Evolutionary conservation across 441 rosid genomes (phyloP), one percentile per base, ranked within the genome.

Genomic region (Capsella rubella): DNA sequence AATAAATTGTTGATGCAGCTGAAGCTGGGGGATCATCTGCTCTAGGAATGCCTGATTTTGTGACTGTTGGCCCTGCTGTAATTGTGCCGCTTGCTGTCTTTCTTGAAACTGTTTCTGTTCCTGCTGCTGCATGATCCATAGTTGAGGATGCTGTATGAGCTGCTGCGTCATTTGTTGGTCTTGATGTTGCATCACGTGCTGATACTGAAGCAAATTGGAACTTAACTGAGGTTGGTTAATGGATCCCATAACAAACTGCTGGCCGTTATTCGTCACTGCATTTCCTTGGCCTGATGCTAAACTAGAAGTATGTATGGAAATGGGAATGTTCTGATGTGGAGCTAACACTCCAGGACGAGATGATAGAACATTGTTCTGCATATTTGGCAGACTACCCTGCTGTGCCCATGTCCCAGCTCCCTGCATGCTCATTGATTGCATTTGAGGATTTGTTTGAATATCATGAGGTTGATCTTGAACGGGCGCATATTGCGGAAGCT

Each of bases 131-230:
- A 79, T 76, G 90, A 60, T 85, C 25, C 25, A 21, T 21, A 1
- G 91, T 21, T 84, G 91, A n/a, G 60, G 25, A 55, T 85, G 90
- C 67, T 87, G 97, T 75, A 91, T 85, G 32, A 69, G 25, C 25
- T 21, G 25, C 25, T 21, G n/a, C 78, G 83, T 45, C 81, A 88
- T 72, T 71, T 84, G 89, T 45, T 83, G 96, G 61, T 87, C 89
- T 80, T 84, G 94, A 57, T 89, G 92, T 65, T 85, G 97, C 69
- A 89, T 95, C 85, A 87, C 66, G 81, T 91, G 93, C 73, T 84
- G 96, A 51, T 87, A 92, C 74, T 88, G 98, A 83, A 90, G 86
- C 80, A 92, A 77, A 83, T 75, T 88, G 71, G 91, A 76, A 79
- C 79, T 84, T 57, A 87, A 78, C 78, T 86, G 97, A 35, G 83